A percentile compares a stretch with the other conserved stretches of the same genome.
phyloP scores from a whole-genome alignment of 768 basidiomycete genomes.

The Saitozyma sp. region DNA sequence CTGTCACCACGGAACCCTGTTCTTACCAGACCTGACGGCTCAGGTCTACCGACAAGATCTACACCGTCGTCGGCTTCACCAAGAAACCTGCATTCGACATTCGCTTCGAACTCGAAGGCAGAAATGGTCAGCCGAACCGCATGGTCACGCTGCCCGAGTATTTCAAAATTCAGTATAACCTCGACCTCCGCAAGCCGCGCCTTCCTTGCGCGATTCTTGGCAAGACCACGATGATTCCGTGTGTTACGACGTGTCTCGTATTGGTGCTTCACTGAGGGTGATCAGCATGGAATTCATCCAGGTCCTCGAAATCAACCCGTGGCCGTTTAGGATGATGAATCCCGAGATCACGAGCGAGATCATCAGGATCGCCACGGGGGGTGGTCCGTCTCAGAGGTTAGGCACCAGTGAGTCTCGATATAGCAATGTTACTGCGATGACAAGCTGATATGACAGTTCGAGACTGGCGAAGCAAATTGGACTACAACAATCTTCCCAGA shows the following conservation, averaged over 20 bases:
- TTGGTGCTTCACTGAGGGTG: background rate
- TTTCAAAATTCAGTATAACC: constrained; percentile 40
- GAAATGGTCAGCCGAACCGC: constrained; percentile 37
- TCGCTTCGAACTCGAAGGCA: constrained; percentile 41
- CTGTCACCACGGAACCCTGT: background rate
- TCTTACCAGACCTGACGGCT: background rate
- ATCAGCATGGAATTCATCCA: background rate
- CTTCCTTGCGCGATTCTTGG: constrained; percentile 4
- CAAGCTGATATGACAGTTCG: constrained; percentile 27
- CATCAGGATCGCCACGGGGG: background rate
- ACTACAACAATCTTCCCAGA: constrained; percentile 39
- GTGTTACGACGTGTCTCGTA: too few relatives aligned
- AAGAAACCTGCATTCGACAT: constrained; percentile 32
- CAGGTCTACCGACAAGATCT: constrained; percentile 4
- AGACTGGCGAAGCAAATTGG: constrained; percentile 42
- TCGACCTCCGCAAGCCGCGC: constrained; percentile 41
- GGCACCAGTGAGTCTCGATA: constrained; percentile 36
- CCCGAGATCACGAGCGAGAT: constrained; percentile 21
- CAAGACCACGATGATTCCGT: too few relatives aligned
- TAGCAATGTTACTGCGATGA: constrained; percentile 37
- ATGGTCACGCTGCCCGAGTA: constrained; percentile 38
- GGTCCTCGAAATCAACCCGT: constrained; percentile 32
- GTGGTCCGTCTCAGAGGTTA: constrained; percentile 31
- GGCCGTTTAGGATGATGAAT: constrained; percentile 43
- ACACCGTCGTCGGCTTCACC: constrained; percentile 21